Evolutionary conservation across 2,329 filamentous ascomycete species (phyloP).

Genomic region (Cladosporium sp.): DNA sequence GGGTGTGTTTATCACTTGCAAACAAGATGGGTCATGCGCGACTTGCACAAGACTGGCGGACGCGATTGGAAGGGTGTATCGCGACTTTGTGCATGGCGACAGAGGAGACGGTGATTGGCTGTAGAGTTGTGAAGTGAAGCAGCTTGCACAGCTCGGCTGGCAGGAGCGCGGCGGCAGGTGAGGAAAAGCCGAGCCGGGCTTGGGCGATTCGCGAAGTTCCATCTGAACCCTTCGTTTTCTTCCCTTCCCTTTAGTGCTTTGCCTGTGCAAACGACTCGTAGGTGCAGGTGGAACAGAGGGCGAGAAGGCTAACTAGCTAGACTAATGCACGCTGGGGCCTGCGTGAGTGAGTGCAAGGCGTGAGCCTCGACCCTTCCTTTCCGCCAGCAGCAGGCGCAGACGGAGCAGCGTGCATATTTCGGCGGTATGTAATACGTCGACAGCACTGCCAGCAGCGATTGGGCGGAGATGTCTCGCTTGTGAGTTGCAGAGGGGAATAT

Average conservation of each 20-base stretch:
- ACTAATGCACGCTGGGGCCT: neutral
- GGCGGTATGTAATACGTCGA: neutral
- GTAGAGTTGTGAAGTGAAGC: neutral
- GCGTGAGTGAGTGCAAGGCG: neutral
- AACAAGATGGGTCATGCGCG: neutral
- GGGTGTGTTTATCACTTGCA: neutral
- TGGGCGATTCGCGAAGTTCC: slow-evolving; percentile 1
- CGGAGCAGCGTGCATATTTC: neutral
- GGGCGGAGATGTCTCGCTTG: neutral
- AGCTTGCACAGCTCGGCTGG: neutral
- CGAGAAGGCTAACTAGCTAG: neutral
- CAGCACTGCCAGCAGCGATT: neutral
- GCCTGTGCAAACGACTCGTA: neutral
- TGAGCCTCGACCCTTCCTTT: neutral
- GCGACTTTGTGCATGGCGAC: neutral
- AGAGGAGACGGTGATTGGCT: neutral
- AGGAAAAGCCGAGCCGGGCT: neutral
- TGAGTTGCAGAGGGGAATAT: too few relatives aligned
- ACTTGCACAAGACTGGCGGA: neutral
- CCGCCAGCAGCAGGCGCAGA: neutral
- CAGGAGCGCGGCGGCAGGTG: neutral
- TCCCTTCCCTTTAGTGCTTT: neutral
- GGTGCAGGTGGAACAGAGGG: neutral
- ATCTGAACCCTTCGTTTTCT: neutral
- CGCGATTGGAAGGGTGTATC: neutral